Evolutionary conservation across 345 rosid genomes (phyloP), one percentile per base, ranked within the genome.

Genomic region (Rhodomyrtus tomentosa): DNA sequence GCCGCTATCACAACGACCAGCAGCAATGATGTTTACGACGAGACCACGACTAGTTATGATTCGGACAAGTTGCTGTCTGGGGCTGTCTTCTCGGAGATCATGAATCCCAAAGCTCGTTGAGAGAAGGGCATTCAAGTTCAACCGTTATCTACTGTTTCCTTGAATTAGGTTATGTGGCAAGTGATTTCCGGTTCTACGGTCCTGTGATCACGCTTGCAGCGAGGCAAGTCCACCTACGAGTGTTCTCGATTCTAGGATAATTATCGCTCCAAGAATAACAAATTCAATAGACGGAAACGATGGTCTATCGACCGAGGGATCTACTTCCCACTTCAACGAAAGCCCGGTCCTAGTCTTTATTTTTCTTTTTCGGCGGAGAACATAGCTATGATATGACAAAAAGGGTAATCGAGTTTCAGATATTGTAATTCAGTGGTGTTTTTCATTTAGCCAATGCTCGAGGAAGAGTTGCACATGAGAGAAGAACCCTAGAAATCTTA

Each of bases 51-150:
- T 5, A 62, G 59, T 20, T 5, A 15, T 9, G 85, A 80, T 74
- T 54, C 81, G 3, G 85, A 85, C 36, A 72, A 53, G 48, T 25
- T 83, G 15, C 25, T 15, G 29, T 81, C 88, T 12, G 82, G 54
- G 16, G 32, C 45, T 27, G 90, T 90, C 13, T 91, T 88, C 83
- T 87, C 88, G 0, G 90, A 91, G 53, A 80, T 89, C 49, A 50
- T 50, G 84, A 81, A 85, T 36, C 83, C 82, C 20, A 86, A 49
- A 18, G 90, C 87, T 36, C 80, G 92, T 55, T 90, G 62, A 83
- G 50, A 51, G 53, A 51, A 51, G 20, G 20, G 53, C 53, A 51
- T 51, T 51, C 53, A 14, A 16, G 53, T 51, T 50, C 52, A 14
- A 50, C 16, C 4, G 18, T 50, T 14, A 48, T 18, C 6, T 50